Percentiles rank a stretch among this genome's conserved stretches.
phyloP scores from a whole-genome alignment of 371 early-diverging fungal species.

The Dinochytrium kinnereticum region DNA sequence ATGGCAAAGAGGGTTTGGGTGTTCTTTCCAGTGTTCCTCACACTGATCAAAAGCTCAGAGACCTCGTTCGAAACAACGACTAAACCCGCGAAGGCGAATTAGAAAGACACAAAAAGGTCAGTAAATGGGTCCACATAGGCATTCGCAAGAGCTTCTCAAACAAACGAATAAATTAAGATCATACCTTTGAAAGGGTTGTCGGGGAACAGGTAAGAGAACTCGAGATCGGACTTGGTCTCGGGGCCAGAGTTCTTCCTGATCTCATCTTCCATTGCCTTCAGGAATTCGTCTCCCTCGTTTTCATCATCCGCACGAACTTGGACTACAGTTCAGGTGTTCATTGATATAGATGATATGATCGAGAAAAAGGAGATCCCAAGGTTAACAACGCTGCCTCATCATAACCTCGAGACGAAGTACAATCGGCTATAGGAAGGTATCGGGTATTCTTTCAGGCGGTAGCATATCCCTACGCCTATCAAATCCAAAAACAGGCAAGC shows the following conservation, averaged over 20 bases:
- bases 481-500: too few relatives aligned
- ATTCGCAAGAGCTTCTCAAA: too few relatives aligned
- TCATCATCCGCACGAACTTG: slow-evolving; percentile 15
- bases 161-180: not conserved
- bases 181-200: slow-evolving; percentile 24
- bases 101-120: not conserved
- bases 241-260: slow-evolving; percentile 24
- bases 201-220: slow-evolving; percentile 34
- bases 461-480: too few relatives aligned
- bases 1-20: slow-evolving; percentile 34
- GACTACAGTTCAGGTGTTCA: not conserved
- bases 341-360: not conserved
- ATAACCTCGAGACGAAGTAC: too few relatives aligned
- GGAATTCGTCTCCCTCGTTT: slow-evolving; percentile 24
- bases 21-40: slow-evolving; percentile 36
- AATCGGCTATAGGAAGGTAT: too few relatives aligned
- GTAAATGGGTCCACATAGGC: too few relatives aligned
- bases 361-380: not conserved
- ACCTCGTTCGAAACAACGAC: slow-evolving; percentile 34
- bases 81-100: not conserved
- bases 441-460: too few relatives aligned
- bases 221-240: slow-evolving; percentile 10
- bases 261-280: slow-evolving; percentile 31
- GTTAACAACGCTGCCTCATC: not conserved
- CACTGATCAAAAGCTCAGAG: slow-evolving; percentile 33